A percentile compares a stretch with the other conserved stretches of the same genome.
Conservation (phyloP, 495 filamentous ascomycete species). For the Neurospora africana region DNA sequence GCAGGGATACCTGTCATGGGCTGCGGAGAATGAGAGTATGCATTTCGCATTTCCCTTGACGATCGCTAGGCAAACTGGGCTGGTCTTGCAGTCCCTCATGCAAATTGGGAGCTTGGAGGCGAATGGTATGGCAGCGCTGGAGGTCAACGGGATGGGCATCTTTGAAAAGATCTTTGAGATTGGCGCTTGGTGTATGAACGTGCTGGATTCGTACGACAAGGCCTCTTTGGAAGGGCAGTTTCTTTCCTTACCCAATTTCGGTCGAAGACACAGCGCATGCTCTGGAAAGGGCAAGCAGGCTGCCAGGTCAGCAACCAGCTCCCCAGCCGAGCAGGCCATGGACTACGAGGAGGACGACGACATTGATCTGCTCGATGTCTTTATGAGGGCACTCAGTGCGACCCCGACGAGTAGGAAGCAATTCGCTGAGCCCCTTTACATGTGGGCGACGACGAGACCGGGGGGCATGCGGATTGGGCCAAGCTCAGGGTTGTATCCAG, state of each 20-base stretch:
- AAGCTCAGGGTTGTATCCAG: not conserved
- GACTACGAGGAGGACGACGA: conserved; percentile 4
- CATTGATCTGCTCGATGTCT: conserved; percentile 11
- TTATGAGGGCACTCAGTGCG: conserved; percentile 10
- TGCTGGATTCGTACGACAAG: conserved; percentile 26
- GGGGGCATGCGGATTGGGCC: conserved; percentile 8
- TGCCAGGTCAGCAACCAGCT: not conserved
- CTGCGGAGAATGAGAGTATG: conserved; percentile 36
- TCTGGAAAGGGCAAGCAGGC: conserved; percentile 6
- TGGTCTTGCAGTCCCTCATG: conserved; percentile 38
- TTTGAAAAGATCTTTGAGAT: conserved; percentile 47
- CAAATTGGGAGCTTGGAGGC: not conserved
- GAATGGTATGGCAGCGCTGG: conserved; percentile 33
- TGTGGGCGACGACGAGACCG: conserved; percentile 6
- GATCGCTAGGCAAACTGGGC: conserved; percentile 42
- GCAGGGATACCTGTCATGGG: conserved; percentile 37
- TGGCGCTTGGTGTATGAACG: conserved; percentile 41
- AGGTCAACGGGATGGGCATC: conserved; percentile 51
- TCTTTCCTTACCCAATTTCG: not conserved
- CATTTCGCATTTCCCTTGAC: conserved; percentile 47
- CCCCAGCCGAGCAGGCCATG: conserved; percentile 2
- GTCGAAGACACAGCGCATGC: not conserved
- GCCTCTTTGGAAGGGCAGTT: not conserved
- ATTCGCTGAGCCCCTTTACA: conserved; percentile 10
- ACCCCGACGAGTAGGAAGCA: conserved; percentile 9